These are phyloP conservation scores for Verticillium isaacii DNA, from an alignment of 2,329 filamentous ascomycete genomes.

Conservation along the genomic window DNA sequence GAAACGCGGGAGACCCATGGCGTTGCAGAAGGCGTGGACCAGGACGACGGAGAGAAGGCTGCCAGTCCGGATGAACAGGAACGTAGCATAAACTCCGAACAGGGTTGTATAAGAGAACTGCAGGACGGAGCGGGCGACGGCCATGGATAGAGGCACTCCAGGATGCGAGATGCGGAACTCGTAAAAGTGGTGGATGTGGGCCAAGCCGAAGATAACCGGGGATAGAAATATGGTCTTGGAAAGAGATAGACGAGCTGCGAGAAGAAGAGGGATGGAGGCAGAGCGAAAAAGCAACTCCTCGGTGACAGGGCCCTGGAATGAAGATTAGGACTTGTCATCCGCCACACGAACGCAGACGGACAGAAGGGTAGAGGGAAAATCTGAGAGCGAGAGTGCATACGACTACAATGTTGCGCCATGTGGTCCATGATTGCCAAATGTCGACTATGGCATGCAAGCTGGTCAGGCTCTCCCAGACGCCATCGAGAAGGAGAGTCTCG, in stretches of 20 bases:
- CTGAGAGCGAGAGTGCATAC: constrained; percentile 44
- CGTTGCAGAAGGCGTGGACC: constrained; percentile 88
- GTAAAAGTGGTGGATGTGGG: constrained; percentile 93
- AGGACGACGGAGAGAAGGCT: constrained; percentile 71
- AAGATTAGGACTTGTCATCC: background rate
- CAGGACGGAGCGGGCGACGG: constrained; percentile 68
- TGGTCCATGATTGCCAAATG: constrained; percentile 67
- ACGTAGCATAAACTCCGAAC: constrained; percentile 91
- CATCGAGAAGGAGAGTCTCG: constrained; percentile 70
- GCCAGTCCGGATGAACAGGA: constrained; percentile 80
- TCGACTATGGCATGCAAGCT: constrained; percentile 49
- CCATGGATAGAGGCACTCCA: constrained; percentile 55
- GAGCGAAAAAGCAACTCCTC: constrained; percentile 94
- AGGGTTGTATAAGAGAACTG: constrained; percentile 89
- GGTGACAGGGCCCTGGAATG: constrained; percentile 68
- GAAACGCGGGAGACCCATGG: constrained; percentile 79
- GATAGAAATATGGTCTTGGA: constrained; percentile 69
- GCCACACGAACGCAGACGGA: background rate
- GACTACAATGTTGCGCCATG: constrained; percentile 82
- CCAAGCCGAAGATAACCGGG: constrained; percentile 86
- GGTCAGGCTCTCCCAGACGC: constrained; percentile 62
- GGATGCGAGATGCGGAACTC: constrained; percentile 84
- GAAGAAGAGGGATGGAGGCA: constrained; percentile 75
- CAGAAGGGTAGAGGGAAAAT: background rate
- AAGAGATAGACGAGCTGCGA: constrained; percentile 59